These are phyloP conservation scores for Glutinoglossum americanum DNA, from an alignment of 495 filamentous ascomycete genomes.

Conservation along the genomic window DNA sequence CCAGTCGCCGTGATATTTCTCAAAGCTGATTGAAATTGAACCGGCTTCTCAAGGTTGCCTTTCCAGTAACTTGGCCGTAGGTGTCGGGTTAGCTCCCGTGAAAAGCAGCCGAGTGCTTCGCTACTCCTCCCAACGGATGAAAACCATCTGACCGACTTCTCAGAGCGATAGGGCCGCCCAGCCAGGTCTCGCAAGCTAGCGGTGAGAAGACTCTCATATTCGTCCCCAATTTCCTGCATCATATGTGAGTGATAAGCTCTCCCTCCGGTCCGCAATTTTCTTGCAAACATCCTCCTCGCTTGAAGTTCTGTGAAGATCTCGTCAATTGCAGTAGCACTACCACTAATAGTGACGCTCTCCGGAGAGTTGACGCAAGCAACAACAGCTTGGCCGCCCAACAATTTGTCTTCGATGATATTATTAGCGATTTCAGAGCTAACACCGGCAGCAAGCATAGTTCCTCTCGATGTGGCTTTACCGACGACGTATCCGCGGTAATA, in stretches of 20 bases:
- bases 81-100: neutral
- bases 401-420: no score
- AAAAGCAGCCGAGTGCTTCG: neutral
- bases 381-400: neutral
- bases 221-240: no score
- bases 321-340: neutral
- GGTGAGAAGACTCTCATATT: no score
- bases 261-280: no score
- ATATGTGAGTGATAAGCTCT: neutral
- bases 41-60: slow-evolving; percentile 4
- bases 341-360: slow-evolving; percentile 20
- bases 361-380: slow-evolving; percentile 32
- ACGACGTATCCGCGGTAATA: slow-evolving; percentile 6
- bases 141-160: neutral
- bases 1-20: slow-evolving; percentile 5
- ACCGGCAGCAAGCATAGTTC: neutral
- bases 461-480: neutral
- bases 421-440: neutral
- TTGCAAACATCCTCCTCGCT: slow-evolving; percentile 2
- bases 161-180: no score
- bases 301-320: slow-evolving; percentile 13
- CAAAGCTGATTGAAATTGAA: slow-evolving; percentile 14
- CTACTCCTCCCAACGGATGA: neutral
- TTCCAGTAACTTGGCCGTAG: no score
- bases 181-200: no score